phyloP scores from a whole-genome alignment of 345 rosid genomes.

The Pistacia integerrima region DNA sequence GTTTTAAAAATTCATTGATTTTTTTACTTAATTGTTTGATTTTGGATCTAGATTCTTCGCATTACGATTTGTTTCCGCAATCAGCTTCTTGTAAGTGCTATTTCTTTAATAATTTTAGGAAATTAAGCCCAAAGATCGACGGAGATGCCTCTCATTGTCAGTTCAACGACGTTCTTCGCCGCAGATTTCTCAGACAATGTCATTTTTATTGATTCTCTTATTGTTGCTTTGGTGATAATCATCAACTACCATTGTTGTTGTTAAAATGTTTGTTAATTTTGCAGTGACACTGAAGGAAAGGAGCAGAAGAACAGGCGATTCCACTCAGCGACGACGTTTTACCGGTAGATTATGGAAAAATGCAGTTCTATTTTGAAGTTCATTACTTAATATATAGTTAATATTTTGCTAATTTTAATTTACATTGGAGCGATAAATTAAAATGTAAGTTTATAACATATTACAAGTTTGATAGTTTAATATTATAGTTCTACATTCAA shows the following conservation, averaged over 20 bases:
- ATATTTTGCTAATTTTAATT: neutral
- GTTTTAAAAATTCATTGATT: neutral
- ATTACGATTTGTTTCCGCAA: constrained; percentile 58
- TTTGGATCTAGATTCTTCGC: constrained; percentile 51
- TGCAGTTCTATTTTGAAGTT: neutral
- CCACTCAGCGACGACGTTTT: constrained; percentile 33
- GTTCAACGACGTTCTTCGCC: constrained; percentile 66
- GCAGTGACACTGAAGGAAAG: constrained; percentile 60
- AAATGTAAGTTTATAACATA: too few relatives aligned
- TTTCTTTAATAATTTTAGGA: constrained; percentile 84
- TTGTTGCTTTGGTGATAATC: neutral
- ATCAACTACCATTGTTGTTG: neutral
- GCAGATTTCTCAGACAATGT: constrained; percentile 89
- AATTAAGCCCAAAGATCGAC: constrained; percentile 33
- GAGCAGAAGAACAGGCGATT: constrained; percentile 34
- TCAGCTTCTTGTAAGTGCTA: constrained; percentile 80
- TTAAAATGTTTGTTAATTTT: constrained; percentile 12
- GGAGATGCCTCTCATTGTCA: constrained; percentile 49
- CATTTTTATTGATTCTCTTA: too few relatives aligned
- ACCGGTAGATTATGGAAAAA: constrained; percentile 40
- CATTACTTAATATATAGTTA: neutral
- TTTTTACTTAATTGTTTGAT: neutral
- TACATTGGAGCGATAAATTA: too few relatives aligned
- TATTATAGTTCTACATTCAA: too few relatives aligned
- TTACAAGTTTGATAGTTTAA: too few relatives aligned